Conservation (phyloP, 208 protist species). For the Leishmania lainsoni region DNA sequence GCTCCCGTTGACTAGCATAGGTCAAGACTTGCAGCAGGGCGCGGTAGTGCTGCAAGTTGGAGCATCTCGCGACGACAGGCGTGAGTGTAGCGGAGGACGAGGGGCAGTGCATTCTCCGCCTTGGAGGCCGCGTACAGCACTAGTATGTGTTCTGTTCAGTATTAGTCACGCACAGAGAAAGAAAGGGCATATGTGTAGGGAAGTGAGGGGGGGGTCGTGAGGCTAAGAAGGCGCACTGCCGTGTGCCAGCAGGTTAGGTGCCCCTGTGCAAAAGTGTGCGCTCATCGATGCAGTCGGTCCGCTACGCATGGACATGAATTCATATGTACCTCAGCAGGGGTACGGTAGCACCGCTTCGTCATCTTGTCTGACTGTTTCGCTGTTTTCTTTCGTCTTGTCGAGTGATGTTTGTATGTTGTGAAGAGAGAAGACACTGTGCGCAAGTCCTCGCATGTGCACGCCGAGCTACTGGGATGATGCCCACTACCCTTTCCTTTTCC, state of each 20-base stretch:
- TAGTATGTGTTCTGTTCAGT: background rate
- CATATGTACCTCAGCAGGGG: background rate
- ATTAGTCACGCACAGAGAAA: background rate
- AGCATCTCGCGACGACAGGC: constrained; percentile 5
- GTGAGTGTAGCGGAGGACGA: background rate
- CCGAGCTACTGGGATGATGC: background rate
- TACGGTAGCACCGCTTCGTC: too few species aligned
- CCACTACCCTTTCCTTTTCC: background rate
- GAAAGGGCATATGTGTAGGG: background rate
- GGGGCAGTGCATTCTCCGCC: constrained; percentile 4
- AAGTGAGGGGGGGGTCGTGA: background rate
- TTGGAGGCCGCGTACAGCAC: background rate
- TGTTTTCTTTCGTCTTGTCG: background rate
- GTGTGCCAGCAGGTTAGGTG: background rate
- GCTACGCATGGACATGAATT: background rate
- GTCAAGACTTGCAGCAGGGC: constrained; percentile 71
- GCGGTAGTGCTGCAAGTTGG: constrained; percentile 56
- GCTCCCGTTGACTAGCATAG: constrained; percentile 42
- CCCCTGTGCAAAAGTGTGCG: background rate
- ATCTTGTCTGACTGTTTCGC: background rate
- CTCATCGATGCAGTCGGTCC: background rate
- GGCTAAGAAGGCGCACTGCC: background rate
- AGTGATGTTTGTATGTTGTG: background rate
- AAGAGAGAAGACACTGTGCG: background rate
- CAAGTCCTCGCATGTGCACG: background rate